Conservation (phyloP, 2,329 filamentous ascomycete species). For the Aureobasidium sp. region DNA sequence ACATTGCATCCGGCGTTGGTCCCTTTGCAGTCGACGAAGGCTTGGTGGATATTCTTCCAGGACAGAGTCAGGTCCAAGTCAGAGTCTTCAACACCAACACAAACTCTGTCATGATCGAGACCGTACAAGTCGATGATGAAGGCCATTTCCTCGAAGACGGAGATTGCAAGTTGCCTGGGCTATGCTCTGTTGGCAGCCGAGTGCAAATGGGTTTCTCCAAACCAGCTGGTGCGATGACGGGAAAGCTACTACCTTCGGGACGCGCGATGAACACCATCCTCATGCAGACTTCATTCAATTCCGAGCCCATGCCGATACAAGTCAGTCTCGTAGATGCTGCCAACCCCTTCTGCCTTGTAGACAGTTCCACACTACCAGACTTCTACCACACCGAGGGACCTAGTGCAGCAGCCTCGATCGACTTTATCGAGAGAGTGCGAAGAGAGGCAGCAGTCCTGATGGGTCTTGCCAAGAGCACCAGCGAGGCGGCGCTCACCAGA, state of each 20-base stretch:
- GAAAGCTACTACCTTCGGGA: conserved; percentile 20
- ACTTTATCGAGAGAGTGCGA: conserved; percentile 20
- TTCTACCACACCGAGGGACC: conserved; percentile 10
- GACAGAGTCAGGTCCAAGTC: conserved; percentile 19
- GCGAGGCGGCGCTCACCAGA: conserved; percentile 22
- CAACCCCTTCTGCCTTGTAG: conserved; percentile 21
- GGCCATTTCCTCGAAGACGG: conserved; percentile 24
- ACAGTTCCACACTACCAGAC: conserved; percentile 17
- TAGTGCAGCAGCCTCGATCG: conserved; percentile 16
- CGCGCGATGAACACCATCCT: conserved; percentile 17
- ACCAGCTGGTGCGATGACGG: conserved; percentile 21
- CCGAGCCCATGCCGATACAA: conserved; percentile 18
- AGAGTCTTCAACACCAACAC: conserved; percentile 23
- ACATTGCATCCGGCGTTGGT: conserved; percentile 22
- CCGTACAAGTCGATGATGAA: conserved; percentile 21
- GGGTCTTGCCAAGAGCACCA: conserved; percentile 18
- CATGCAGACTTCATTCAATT: neutral
- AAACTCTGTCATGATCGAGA: conserved; percentile 21
- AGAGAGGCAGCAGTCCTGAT: conserved; percentile 20
- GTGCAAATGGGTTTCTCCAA: conserved; percentile 20
- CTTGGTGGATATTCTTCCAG: conserved; percentile 19
- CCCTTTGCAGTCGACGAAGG: conserved; percentile 24
- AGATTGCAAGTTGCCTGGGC: conserved; percentile 19
- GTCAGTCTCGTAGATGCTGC: conserved; percentile 21
- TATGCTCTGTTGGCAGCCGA: conserved; percentile 18